Evolutionary conservation across 257 asterid genomes (phyloP).

Genomic region (Rubia yunnanensis): DNA sequence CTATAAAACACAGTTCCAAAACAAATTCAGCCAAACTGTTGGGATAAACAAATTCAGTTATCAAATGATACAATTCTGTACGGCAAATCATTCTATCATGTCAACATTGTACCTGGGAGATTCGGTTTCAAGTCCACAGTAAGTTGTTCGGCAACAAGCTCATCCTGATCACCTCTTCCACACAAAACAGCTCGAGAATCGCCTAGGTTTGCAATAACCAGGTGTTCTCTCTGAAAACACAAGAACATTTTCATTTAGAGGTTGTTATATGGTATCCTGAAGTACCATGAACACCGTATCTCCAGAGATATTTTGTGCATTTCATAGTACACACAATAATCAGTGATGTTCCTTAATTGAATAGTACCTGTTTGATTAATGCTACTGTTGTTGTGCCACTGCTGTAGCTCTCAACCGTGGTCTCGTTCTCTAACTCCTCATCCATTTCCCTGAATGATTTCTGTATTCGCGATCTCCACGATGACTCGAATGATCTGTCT

Average conservation of each 20-base stretch:
- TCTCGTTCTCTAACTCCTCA: conserved; percentile 46
- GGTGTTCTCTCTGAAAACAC: conserved; percentile 49
- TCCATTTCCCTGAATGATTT: conserved; percentile 58
- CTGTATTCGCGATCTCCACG: conserved; percentile 49
- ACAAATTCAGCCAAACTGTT: neutral
- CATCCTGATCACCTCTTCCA: conserved; percentile 40
- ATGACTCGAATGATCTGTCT: conserved; percentile 32
- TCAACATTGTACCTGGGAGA: conserved; percentile 44
- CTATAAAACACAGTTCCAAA: neutral
- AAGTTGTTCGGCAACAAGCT: conserved; percentile 55
- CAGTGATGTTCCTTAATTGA: too few species aligned
- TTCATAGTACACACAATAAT: too few species aligned
- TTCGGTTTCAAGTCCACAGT: conserved; percentile 88
- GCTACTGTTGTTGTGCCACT: conserved; percentile 80
- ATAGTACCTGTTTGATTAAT: conserved; percentile 53
- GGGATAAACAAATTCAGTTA: too few species aligned
- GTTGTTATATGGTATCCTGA: too few species aligned
- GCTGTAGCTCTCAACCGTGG: conserved; percentile 57
- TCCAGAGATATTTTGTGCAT: too few species aligned
- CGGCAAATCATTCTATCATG: too few species aligned
- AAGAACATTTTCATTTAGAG: too few species aligned
- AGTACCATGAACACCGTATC: too few species aligned
- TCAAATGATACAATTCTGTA: too few species aligned
- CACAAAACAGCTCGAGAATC: conserved; percentile 81
- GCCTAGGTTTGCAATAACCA: conserved; percentile 65